Conservation (phyloP, 495 filamentous ascomycete genomes). For the Barbatosphaeria neglecta region DNA sequence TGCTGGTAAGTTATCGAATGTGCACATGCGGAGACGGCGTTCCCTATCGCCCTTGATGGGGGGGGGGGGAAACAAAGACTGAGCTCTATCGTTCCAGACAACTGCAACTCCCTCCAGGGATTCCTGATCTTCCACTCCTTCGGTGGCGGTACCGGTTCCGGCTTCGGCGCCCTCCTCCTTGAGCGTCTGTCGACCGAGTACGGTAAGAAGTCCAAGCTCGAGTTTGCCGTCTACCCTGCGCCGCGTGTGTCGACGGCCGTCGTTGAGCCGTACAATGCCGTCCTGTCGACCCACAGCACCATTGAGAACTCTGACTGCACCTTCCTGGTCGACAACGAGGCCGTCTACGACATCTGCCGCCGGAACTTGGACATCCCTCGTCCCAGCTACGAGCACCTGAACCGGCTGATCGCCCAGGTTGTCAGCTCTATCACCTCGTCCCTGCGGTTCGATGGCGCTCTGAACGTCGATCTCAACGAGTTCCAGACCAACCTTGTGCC, state of each 20-base stretch:
- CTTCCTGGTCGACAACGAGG: conserved; percentile 88
- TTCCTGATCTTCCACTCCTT: conserved; percentile 94
- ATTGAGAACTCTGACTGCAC: conserved; percentile 91
- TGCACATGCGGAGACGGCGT: neutral
- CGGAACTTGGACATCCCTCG: conserved; percentile 81
- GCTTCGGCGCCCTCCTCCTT: conserved; percentile 76
- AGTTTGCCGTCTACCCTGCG: conserved; percentile 83
- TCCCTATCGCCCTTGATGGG: no score
- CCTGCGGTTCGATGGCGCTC: conserved; percentile 78
- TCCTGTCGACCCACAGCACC: conserved; percentile 83
- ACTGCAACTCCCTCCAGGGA: conserved; percentile 81
- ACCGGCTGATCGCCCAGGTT: conserved; percentile 83
- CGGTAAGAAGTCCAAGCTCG: conserved; percentile 90
- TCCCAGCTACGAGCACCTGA: conserved; percentile 76
- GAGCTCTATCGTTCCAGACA: conserved; percentile 50
- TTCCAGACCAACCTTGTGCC: conserved; percentile 94
- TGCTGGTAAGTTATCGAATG: conserved; percentile 42
- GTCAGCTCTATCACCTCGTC: conserved; percentile 87
- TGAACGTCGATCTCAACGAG: conserved; percentile 88
- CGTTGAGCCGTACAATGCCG: conserved; percentile 89
- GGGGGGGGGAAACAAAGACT: conserved; percentile 3
- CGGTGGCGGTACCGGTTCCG: conserved; percentile 83
- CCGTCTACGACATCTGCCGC: conserved; percentile 86
- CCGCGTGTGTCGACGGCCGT: conserved; percentile 78
- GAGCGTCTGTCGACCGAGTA: conserved; percentile 84